Evolutionary conservation across 106 monocot species (phyloP).

Genomic region (Amphibolis antarctica): DNA sequence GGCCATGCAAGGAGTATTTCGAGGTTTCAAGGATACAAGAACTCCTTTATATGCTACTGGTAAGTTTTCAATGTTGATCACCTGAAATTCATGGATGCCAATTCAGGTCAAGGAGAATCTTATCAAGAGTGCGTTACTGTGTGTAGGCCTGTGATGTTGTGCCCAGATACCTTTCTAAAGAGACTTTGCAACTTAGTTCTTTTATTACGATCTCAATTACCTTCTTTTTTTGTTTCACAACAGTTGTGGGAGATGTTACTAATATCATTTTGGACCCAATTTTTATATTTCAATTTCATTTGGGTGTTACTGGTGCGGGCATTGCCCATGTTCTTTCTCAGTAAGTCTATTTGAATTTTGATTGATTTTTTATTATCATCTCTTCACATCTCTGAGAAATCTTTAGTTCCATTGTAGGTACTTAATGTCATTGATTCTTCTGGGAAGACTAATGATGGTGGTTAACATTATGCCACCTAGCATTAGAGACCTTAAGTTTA

Average conservation of each 20-base stretch:
- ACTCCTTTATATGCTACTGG: constrained; percentile 27
- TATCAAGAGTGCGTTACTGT: too few species aligned
- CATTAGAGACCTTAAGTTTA: constrained; percentile 51
- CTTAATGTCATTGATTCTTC: constrained; percentile 56
- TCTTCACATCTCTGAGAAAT: neutral
- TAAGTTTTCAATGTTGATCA: neutral
- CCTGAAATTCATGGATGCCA: neutral
- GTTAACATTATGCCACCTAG: constrained; percentile 59
- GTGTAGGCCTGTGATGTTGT: too few species aligned
- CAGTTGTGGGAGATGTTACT: constrained; percentile 68
- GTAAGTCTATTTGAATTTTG: constrained; percentile 25
- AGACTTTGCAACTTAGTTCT: neutral
- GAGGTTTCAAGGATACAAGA: constrained; percentile 31
- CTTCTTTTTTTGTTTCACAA: neutral
- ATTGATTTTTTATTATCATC: neutral
- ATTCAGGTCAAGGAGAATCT: neutral
- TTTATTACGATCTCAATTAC: neutral
- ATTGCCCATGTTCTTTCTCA: constrained; percentile 91
- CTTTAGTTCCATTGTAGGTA: constrained; percentile 29
- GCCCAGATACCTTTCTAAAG: neutral
- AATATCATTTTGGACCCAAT: constrained; percentile 88
- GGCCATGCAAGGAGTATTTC: constrained; percentile 30
- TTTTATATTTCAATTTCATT: constrained; percentile 56
- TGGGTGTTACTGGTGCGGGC: constrained; percentile 82
- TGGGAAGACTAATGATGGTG: constrained; percentile 36